Evolutionary conservation across 306 rosid genomes (phyloP), one percentile per base, ranked within the genome.

Genomic region (Psophocarpus tetragonolobus): DNA sequence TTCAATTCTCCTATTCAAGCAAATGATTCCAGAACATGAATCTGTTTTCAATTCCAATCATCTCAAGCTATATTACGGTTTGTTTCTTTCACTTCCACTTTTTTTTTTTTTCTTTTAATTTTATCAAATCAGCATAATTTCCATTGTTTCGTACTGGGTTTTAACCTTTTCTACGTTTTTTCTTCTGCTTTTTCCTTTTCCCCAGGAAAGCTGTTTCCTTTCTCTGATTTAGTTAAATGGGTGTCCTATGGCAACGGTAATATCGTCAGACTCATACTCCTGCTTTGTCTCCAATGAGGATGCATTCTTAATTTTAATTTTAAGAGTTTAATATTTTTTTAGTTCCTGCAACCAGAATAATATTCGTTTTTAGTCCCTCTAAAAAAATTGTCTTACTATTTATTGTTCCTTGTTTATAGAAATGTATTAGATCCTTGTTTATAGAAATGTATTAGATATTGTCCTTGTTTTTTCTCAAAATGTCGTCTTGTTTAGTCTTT

Each of bases 211-310:
- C 79, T 95, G 27, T 95, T 92, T 81, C 97, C 99, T 24, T 80
- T 76, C 20, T 85, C 85, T 18, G 99, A 95, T 87, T 57, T 91
- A 10, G 85, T 74, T 64, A 92, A 75, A 77, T 95, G 99, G 97
- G 71, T 89, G 86, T 89, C 97, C 64, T 95, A 92, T 20, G 97
- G 96, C 51, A 89, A 95, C 44, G 97, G 98, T 92, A 84, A 71
- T 85, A 51, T 21, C 48, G 21, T 24, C 47, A 35, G 48, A 71
- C 23, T 1, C 24, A 11, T 70, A 32, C 13, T 44, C 23, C 24
- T 42, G 10, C 18, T 5, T 6, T 30, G 24, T 39, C 76, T 68
- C 17, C n/a, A 57, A 47, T 6, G 47, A 32, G 18, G 7, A 17
- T 48, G 66, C 6, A 29, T 72, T 12, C 61, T 64, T 9, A 38